Base-by-base conservation (phyloP, 768 basidiomycete genomes). In the Fistulinella prunicolor region DNA sequence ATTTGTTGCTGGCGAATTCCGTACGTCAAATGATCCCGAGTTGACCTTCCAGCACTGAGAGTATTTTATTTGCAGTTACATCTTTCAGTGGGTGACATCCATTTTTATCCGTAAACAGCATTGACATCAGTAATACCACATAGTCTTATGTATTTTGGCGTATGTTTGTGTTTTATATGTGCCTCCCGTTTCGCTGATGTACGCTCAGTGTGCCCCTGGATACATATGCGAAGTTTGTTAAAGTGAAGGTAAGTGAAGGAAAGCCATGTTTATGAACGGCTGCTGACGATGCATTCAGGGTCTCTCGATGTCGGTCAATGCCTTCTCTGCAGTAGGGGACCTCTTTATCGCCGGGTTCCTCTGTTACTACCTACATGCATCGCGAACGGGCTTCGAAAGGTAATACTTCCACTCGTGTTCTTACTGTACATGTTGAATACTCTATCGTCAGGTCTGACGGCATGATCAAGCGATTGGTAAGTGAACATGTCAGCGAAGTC, bases 141-240 rank as follows among this genome's bases (percentile, higher is more conserved):
- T 26, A 78, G 76, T 69, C 45, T 76, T 70, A 35, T 47, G 57
- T 36, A 40, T 47, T 17, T 42, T 68, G 38, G 70, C 65, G 75
- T 77, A 61, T 35, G 74, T 64, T 10, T 28, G 29, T 12, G 22
- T 24, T 51, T 19, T 10, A 28, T 29, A n/a, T 23, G 20, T 22
- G 26, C 8, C 40, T 38, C 14, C 26, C 19, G 26, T 13, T 20
- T 34, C 40, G 13, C 51, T 53, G 21, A 54, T 16, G 19, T 23
- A 51, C 66, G 1, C 13, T 23, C 50, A 82, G 80, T 20, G 34
- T 83, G 50, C 61, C 13, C 9, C 29, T 60, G 19, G 4, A 64
- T 6, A 81, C 80, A 2, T 82, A 81, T 71, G 56, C 23, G 7
- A 68, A 82, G 17, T 65, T 83, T 30, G 50, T 50, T 17, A 48